A percentile compares a stretch with the other conserved stretches of the same genome.
These are phyloP conservation scores for Lentinula novae-zelandiae DNA, from an alignment of 1,284 basidiomycete genomes.

Conservation along the genomic window DNA sequence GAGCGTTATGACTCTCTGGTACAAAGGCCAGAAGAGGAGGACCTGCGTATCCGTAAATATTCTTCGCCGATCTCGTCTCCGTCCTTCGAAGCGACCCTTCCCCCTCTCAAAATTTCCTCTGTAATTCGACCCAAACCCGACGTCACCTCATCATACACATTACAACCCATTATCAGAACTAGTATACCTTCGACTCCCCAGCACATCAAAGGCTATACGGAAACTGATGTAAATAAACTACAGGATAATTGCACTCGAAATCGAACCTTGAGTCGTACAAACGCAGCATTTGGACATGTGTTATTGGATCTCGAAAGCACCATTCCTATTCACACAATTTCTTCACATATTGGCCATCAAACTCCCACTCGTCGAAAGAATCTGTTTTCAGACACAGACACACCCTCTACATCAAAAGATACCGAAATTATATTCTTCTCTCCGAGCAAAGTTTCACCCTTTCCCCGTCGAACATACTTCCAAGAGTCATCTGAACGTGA, in stretches of 20 bases:
- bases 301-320: neutral
- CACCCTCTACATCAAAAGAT: neutral
- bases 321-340: neutral
- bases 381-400: neutral
- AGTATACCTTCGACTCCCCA: neutral
- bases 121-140: neutral
- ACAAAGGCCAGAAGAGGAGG: neutral
- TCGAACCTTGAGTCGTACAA: neutral
- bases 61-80: neutral
- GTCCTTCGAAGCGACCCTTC: neutral
- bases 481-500: slow-evolving; percentile 6
- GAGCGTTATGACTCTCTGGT: neutral
- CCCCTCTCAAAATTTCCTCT: neutral
- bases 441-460: slow-evolving; percentile 4
- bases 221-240: neutral
- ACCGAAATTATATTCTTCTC: neutral
- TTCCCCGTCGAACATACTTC: slow-evolving; percentile 7
- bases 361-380: neutral
- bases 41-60: neutral
- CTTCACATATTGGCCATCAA: neutral
- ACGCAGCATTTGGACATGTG: neutral
- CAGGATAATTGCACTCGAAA: neutral
- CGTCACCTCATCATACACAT: too few species aligned
- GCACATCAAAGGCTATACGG: neutral
- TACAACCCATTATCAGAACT: neutral